A percentile compares a stretch with the other conserved stretches of the same genome.
phyloP scores from a whole-genome alignment of 768 basidiomycete species.

The Leucocoprinus sp. region DNA sequence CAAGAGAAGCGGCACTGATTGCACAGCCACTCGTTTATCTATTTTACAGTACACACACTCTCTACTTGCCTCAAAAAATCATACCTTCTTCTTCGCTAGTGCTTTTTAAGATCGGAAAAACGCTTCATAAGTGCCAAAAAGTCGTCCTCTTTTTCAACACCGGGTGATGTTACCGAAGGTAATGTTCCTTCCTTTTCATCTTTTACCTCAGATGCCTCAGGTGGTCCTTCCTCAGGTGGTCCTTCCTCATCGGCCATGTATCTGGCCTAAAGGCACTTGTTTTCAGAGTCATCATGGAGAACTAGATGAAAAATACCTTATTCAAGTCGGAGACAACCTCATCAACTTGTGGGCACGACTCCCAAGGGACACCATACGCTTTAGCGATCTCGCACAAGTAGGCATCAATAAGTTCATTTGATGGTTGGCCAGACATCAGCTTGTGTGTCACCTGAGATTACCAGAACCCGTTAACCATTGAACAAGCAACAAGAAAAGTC shows the following conservation, averaged over 20 bases:
- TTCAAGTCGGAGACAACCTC: background rate
- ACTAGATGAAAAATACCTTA: background rate
- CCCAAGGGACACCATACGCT: conserved; percentile 74
- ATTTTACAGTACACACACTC: no score
- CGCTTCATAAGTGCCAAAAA: conserved; percentile 71
- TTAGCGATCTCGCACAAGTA: conserved; percentile 87
- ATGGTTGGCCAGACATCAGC: conserved; percentile 60
- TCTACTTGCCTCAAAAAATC: no score
- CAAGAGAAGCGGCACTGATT: background rate
- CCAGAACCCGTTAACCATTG: background rate
- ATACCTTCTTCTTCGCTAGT: conserved; percentile 50
- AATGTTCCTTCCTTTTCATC: conserved; percentile 16
- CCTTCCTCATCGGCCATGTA: background rate
- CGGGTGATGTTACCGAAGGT: conserved; percentile 20
- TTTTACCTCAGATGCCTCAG: conserved; percentile 16
- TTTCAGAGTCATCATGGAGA: no score
- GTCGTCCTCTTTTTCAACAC: conserved; percentile 45
- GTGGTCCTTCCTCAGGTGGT: background rate
- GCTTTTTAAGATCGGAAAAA: conserved; percentile 84
- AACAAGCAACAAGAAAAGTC: background rate
- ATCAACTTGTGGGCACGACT: conserved; percentile 20
- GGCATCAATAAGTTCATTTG: conserved; percentile 69
- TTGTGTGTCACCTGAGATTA: conserved; percentile 64
- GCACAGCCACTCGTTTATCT: conserved; percentile 4
- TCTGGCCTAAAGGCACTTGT: no score